phyloP scores from a whole-genome alignment of 2,329 filamentous ascomycete species.

The Sordariomycetes sp. region DNA sequence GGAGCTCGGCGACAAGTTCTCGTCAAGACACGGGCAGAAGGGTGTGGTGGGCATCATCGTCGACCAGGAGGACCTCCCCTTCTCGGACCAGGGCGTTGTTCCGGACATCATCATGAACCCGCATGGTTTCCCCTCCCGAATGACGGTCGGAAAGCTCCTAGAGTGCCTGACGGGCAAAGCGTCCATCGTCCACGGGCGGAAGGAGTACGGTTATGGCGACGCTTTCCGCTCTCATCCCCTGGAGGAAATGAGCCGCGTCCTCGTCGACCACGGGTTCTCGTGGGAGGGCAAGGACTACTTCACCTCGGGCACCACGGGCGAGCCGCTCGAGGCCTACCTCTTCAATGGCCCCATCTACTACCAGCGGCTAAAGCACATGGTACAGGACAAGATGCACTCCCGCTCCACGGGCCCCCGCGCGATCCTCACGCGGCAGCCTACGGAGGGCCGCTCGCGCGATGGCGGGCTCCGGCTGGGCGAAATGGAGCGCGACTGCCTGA shows the following conservation, averaged over 20 bases:
- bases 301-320: conserved; percentile 88
- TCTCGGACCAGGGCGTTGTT: conserved; percentile 80
- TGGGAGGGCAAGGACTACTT: conserved; percentile 98
- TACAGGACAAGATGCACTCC: conserved; percentile 99
- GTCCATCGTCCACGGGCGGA: conserved; percentile 71
- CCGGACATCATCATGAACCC: conserved; percentile 99
- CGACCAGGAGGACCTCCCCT: conserved; percentile 94
- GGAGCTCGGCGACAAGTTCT: conserved; percentile 97
- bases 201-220: conserved; percentile 77
- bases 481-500: conserved; percentile 98
- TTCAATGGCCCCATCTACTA: conserved; percentile 99
- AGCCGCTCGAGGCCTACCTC: conserved; percentile 87
- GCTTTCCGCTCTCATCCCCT: conserved; percentile 74
- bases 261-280: conserved; percentile 82
- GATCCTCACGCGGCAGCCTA: conserved; percentile 89
- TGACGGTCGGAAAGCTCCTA: conserved; percentile 97
- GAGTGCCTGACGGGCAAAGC: conserved; percentile 94
- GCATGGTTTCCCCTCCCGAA: conserved; percentile 97
- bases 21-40: conserved; percentile 95
- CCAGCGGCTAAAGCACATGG: conserved; percentile 99
- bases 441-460: conserved; percentile 85
- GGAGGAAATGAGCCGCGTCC: conserved; percentile 76
- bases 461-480: conserved; percentile 90
- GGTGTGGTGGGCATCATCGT: conserved; percentile 96
- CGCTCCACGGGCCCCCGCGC: conserved; percentile 82